A percentile compares a stretch with the other conserved stretches of the same genome.
Conservation (phyloP, 345 rosid genomes). For the Camelina laxa region DNA sequence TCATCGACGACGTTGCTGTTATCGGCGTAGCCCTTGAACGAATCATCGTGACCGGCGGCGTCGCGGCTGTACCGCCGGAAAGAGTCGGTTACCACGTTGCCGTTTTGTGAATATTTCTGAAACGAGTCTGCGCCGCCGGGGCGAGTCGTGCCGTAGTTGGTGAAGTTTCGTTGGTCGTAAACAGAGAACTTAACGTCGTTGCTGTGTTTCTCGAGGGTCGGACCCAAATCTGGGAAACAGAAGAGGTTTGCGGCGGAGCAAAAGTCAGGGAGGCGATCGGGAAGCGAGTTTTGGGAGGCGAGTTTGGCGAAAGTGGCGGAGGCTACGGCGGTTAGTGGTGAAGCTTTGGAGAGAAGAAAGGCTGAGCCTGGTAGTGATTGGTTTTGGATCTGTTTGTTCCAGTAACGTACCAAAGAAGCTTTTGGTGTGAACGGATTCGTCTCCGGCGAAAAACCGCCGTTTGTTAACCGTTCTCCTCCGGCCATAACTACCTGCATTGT, state of each 20-base stretch:
- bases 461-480: slow-evolving; percentile 37
- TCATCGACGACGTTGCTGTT: slow-evolving; percentile 65
- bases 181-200: slow-evolving; percentile 58
- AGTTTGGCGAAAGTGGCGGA: slow-evolving; percentile 69
- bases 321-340: slow-evolving; percentile 70
- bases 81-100: slow-evolving; percentile 49
- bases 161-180: slow-evolving; percentile 68
- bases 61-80: slow-evolving; percentile 67
- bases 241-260: slow-evolving; percentile 86
- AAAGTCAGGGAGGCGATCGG: slow-evolving; percentile 61
- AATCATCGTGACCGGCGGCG: slow-evolving; percentile 50
- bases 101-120: slow-evolving; percentile 54
- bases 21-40: slow-evolving; percentile 51
- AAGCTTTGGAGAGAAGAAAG: slow-evolving; percentile 79
- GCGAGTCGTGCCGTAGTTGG: slow-evolving; percentile 63
- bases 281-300: slow-evolving; percentile 63
- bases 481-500: slow-evolving; percentile 52
- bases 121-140: slow-evolving; percentile 64
- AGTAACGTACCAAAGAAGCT: slow-evolving; percentile 75
- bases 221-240: slow-evolving; percentile 69
- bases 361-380: slow-evolving; percentile 47
- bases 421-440: slow-evolving; percentile 77
- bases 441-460: slow-evolving; percentile 37
- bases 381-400: slow-evolving; percentile 75
- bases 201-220: slow-evolving; percentile 52